Conservation (phyloP, 2,329 filamentous ascomycete species). For the Calonectria honghensis region DNA sequence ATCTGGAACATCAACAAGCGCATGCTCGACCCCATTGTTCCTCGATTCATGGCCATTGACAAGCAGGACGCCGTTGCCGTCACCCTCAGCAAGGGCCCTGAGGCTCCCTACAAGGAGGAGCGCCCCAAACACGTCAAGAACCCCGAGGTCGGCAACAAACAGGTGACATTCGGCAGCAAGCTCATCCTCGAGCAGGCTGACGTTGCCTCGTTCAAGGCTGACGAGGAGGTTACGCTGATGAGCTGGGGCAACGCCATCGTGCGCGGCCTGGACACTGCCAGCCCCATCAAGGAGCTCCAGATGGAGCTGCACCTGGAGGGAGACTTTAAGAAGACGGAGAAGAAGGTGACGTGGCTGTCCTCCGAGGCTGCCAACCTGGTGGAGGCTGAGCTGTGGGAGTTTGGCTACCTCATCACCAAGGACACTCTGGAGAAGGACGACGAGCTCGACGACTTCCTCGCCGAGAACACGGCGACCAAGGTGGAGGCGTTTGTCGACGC, state of each 20-base stretch:
- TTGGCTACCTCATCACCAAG: slow-evolving; percentile 96
- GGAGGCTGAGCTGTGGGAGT: slow-evolving; percentile 91
- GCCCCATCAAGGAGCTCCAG: slow-evolving; percentile 80
- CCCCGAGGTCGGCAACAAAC: slow-evolving; percentile 87
- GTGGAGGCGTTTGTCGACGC: slow-evolving; percentile 86
- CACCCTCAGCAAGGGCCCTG: slow-evolving; percentile 79
- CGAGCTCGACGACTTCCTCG: slow-evolving; percentile 88
- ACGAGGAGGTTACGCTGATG: slow-evolving; percentile 97
- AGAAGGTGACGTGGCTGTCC: slow-evolving; percentile 97
- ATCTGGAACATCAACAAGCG: slow-evolving; percentile 87
- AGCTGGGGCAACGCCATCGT: slow-evolving; percentile 95
- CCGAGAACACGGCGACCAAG: slow-evolving; percentile 82
- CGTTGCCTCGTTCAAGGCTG: slow-evolving; percentile 84
- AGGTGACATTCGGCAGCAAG: slow-evolving; percentile 84
- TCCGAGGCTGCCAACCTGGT: slow-evolving; percentile 84
- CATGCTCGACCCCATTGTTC: slow-evolving; percentile 85
- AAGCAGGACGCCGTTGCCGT: slow-evolving; percentile 83
- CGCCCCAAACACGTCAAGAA: slow-evolving; percentile 95
- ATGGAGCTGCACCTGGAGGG: slow-evolving; percentile 93
- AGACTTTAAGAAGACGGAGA: slow-evolving; percentile 95
- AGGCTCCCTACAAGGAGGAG: slow-evolving; percentile 79
- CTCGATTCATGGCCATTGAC: slow-evolving; percentile 83
- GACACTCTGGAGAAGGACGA: slow-evolving; percentile 95
- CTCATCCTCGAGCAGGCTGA: slow-evolving; percentile 92
- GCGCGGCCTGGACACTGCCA: slow-evolving; percentile 75